These are phyloP conservation scores for Linanthus parryae DNA, from an alignment of 148 eudicot species.

Conservation along the genomic window DNA sequence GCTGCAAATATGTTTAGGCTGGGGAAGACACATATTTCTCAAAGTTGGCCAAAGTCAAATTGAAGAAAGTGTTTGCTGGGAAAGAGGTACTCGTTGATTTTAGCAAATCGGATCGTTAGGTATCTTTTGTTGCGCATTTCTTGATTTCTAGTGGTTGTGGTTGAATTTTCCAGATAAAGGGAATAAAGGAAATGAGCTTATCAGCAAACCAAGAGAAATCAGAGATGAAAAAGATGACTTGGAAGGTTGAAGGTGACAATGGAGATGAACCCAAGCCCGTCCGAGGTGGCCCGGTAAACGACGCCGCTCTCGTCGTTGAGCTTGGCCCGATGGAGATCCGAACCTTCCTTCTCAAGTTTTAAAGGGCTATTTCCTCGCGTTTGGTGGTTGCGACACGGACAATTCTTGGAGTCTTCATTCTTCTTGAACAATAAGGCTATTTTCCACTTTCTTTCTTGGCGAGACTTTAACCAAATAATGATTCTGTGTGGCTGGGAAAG, in stretches of 20 bases:
- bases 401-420: too few species aligned
- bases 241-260: constrained; percentile 60
- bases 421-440: too few species aligned
- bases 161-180: constrained; percentile 47
- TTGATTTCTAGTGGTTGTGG: background rate
- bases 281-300: constrained; percentile 58
- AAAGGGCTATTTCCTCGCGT: too few species aligned
- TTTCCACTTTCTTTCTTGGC: too few species aligned
- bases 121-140: background rate
- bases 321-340: constrained; percentile 93
- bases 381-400: too few species aligned
- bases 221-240: constrained; percentile 48
- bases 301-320: constrained; percentile 59
- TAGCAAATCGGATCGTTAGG: too few species aligned
- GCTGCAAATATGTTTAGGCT: constrained; percentile 36
- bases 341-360: constrained; percentile 38
- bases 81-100: constrained; percentile 36
- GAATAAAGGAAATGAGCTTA: constrained; percentile 66
- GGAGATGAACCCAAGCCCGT: constrained; percentile 20
- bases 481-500: too few species aligned
- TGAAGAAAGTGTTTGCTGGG: constrained; percentile 61
- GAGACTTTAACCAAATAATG: too few species aligned
- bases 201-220: constrained; percentile 83
- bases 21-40: constrained; percentile 69
- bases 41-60: constrained; percentile 53